phyloP scores from a whole-genome alignment of 805 yeast genomes.

The Nakazawaea wyomingensis region DNA sequence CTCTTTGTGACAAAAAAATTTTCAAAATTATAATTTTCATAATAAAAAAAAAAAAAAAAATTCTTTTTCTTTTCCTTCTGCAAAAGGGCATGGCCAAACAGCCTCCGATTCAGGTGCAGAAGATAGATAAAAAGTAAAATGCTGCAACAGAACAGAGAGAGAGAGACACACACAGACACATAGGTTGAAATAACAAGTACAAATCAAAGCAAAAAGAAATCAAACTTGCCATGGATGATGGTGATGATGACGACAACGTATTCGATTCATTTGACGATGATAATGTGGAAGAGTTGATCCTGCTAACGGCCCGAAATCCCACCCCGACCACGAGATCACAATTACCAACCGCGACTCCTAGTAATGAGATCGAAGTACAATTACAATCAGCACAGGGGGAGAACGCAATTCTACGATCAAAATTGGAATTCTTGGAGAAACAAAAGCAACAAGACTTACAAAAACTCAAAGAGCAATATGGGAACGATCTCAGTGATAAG shows the following conservation, averaged over 20 bases:
- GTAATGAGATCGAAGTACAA: constrained; percentile 19
- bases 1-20: not conserved
- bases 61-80: not conserved
- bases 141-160: too few relatives aligned
- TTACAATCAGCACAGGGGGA: constrained; percentile 70
- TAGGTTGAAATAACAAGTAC: too few relatives aligned
- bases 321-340: constrained; percentile 17
- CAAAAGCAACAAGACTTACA: constrained; percentile 31
- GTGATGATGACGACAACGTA: constrained; percentile 4
- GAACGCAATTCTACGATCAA: constrained; percentile 69
- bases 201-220: too few relatives aligned
- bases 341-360: not conserved
- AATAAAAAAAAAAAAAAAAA: not conserved
- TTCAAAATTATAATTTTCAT: too few relatives aligned
- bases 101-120: not conserved
- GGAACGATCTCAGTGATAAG: constrained; percentile 18
- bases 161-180: too few relatives aligned
- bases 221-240: not conserved
- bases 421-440: constrained; percentile 42
- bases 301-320: constrained; percentile 38
- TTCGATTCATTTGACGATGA: constrained; percentile 25
- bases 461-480: constrained; percentile 28
- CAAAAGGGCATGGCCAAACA: too few relatives aligned
- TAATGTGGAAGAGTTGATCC: constrained; percentile 35
- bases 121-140: too few relatives aligned